Evolutionary conservation across 345 rosid genomes (phyloP).

Genomic region (Acer negundo): DNA sequence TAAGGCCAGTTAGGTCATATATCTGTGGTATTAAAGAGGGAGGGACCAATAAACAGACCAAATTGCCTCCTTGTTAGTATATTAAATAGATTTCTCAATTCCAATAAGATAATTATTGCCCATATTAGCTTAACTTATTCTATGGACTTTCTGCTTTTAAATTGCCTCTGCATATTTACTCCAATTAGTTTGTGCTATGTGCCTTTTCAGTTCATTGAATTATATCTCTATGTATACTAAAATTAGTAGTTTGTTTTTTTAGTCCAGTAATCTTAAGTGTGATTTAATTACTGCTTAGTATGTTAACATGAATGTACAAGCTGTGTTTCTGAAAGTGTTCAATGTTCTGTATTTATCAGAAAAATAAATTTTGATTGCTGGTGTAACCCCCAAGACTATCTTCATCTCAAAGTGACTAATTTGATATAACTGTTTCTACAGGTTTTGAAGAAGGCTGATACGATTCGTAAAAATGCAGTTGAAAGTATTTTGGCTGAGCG

Average conservation of each 20-base stretch:
- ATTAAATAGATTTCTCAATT: background rate
- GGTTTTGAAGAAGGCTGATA: conserved; percentile 94
- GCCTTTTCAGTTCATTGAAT: background rate
- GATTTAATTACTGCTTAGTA: background rate
- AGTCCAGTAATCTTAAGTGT: background rate
- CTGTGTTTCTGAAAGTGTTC: background rate
- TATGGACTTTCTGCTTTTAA: conserved; percentile 1
- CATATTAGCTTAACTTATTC: background rate
- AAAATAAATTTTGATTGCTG: conserved; percentile 3
- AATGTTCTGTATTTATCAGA: background rate
- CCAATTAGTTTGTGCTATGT: background rate
- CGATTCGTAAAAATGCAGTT: conserved; percentile 97
- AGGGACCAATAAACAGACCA: background rate
- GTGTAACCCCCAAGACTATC: background rate
- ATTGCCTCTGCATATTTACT: background rate
- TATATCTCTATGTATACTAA: background rate
- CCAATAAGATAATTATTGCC: background rate
- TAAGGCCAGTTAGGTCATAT: background rate
- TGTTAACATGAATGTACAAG: background rate
- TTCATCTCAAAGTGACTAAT: conserved; percentile 3
- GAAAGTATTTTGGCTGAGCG: conserved; percentile 97
- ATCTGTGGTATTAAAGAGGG: background rate
- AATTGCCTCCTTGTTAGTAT: background rate
- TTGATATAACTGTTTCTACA: conserved; percentile 31
- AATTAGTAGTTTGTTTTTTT: background rate